These are phyloP conservation scores for Dendrocalamus latiflorus DNA, from an alignment of 202 grass and related monocot species.

Conservation along the genomic window DNA sequence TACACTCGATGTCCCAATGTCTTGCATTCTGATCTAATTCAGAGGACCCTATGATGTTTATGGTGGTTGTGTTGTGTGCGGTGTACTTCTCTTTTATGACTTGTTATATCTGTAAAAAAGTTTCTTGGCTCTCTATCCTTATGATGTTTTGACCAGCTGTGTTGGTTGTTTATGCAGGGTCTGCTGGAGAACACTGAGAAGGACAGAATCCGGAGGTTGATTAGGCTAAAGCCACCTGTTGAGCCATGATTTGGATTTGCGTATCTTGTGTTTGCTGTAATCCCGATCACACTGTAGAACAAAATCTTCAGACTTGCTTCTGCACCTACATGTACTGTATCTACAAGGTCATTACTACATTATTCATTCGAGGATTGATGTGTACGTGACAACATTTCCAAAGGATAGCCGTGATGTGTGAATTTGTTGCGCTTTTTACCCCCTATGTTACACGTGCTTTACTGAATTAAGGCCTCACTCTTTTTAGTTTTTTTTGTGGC, in stretches of 20 bases:
- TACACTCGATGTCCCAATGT: background rate
- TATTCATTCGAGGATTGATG: too few relatives aligned
- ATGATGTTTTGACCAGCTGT: background rate
- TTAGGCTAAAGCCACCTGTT: constrained; percentile 69
- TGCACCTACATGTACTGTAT: too few relatives aligned
- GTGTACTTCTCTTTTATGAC: background rate
- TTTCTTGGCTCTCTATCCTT: background rate
- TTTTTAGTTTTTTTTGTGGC: too few relatives aligned
- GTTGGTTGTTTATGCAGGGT: constrained; percentile 49
- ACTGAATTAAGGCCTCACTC: too few relatives aligned
- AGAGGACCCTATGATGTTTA: background rate
- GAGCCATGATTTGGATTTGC: constrained; percentile 47
- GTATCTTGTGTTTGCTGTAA: constrained; percentile 7
- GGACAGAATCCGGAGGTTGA: constrained; percentile 73
- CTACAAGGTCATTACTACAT: too few relatives aligned
- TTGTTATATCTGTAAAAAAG: background rate
- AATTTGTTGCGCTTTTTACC: too few relatives aligned
- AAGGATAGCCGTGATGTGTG: too few relatives aligned
- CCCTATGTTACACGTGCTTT: too few relatives aligned
- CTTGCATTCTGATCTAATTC: background rate
- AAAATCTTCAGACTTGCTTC: too few relatives aligned
- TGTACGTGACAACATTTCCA: too few relatives aligned
- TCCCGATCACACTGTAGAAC: too few relatives aligned
- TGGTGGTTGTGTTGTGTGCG: background rate
- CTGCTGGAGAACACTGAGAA: constrained; percentile 81